Evolutionary conservation across 164 flowering plant genomes (phyloP).

Genomic region (Litsea cubeba): DNA sequence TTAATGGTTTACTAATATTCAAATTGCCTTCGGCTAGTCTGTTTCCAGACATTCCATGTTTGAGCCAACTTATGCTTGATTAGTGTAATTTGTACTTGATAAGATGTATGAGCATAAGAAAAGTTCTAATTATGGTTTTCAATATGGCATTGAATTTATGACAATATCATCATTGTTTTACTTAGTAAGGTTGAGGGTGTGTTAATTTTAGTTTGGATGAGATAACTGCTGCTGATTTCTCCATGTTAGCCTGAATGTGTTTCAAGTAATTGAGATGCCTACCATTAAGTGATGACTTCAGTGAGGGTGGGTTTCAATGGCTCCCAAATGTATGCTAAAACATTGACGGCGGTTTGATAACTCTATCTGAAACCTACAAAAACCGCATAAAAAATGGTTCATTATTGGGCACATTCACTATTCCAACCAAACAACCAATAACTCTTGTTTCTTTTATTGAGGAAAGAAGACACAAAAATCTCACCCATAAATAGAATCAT

Average conservation of each 20-base stretch:
- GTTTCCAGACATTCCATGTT: neutral
- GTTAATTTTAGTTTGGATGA: too few species aligned
- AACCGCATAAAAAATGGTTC: too few species aligned
- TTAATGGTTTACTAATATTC: neutral
- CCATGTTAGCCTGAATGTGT: neutral
- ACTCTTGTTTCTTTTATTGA: neutral
- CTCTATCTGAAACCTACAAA: too few species aligned
- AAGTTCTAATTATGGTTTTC: neutral
- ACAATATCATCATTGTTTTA: too few species aligned
- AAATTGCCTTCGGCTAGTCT: neutral
- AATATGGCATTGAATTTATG: too few species aligned
- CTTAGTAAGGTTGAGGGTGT: too few species aligned
- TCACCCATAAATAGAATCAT: neutral
- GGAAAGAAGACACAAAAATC: neutral
- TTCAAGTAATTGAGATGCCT: neutral
- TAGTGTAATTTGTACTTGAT: neutral
- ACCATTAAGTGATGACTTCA: neutral
- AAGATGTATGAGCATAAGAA: neutral
- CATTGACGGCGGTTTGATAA: too few species aligned
- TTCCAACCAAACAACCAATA: neutral
- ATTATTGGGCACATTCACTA: too few species aligned
- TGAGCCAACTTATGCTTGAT: neutral
- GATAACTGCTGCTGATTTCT: neutral
- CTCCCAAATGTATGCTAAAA: neutral
- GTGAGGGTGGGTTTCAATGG: neutral